A percentile compares a stretch with the other conserved stretches of the same genome.
phyloP scores from a whole-genome alignment of 805 yeast species.

The Kodamaea laetipori region DNA sequence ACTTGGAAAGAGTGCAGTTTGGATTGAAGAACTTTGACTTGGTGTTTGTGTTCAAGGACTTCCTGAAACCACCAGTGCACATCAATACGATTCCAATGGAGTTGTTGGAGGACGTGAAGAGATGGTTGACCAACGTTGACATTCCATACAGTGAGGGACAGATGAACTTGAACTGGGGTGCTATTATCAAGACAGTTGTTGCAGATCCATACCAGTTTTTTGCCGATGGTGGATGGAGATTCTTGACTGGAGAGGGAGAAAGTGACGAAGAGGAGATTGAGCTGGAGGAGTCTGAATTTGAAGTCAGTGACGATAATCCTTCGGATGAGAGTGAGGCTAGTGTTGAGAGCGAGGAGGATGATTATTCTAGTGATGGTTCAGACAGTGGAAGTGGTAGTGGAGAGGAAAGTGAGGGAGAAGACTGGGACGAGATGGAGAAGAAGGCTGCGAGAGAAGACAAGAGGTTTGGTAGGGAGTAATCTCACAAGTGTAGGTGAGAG shows the following conservation, averaged over 20 bases:
- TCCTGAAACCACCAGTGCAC: conserved; percentile 82
- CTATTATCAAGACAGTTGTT: conserved; percentile 90
- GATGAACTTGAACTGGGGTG: conserved; percentile 92
- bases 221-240: conserved; percentile 92
- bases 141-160: conserved; percentile 94
- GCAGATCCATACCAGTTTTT: conserved; percentile 95
- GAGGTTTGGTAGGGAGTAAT: conserved; percentile 27
- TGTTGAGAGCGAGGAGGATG: conserved; percentile 47
- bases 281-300: conserved; percentile 72
- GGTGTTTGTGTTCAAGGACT: conserved; percentile 95
- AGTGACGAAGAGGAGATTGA: conserved; percentile 64
- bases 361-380: conserved; percentile 42
- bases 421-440: conserved; percentile 64
- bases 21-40: conserved; percentile 95
- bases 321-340: conserved; percentile 63
- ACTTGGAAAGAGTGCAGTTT: conserved; percentile 94
- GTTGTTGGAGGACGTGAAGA: conserved; percentile 85
- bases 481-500: no score
- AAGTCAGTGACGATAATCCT: conserved; percentile 61
- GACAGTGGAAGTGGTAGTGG: conserved; percentile 39
- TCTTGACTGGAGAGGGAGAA: conserved; percentile 86
- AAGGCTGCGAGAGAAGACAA: conserved; percentile 55
- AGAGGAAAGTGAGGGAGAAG: conserved; percentile 44
- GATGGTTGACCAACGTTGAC: conserved; percentile 97
- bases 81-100: conserved; percentile 95